Evolutionary conservation across 164 flowering plant species (phyloP), one percentile per base, ranked within the genome.

Genomic region (Litsea cubeba): DNA sequence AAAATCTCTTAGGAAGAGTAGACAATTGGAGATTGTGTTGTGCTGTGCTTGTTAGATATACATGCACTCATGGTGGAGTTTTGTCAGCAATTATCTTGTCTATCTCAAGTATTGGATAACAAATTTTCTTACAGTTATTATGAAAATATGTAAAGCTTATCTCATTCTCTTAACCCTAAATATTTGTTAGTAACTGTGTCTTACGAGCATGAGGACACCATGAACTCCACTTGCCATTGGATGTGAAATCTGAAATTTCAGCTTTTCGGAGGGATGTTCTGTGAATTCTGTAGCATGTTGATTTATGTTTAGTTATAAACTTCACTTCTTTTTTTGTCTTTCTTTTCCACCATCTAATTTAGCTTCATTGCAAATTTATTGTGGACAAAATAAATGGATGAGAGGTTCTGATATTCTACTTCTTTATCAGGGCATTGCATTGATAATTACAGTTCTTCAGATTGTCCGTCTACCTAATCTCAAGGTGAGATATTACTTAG

Each of bases 391-490:
- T 15, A 65, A 30, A 65, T 30, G 20, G 30, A 30, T 65, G 69
- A 23, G 50, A 24, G 72, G 35, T 50, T 14, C 72, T 70, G 25
- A 70, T 50, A 25, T 50, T 76, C 76, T 74, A 40, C 71, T 72
- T 51, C 68, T 78, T 68, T 24, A 63, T 68, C 87, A 95, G 99
- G 99, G 99, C 22, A 93, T 95, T 79, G 89, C 96, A 2, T 71
- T 95, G 83, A 92, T 95, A 73, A 81, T 91, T 72, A 95, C 99
- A 14, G 99, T 93, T 79, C 96, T 95, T 76, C 99, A 95, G 83
- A 90, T 95, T 73, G 93, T 93, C 70, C 97, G 92, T 5, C 79
- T 95, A 32, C 99, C 99, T 67, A 95, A 95, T 85, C 92, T 95
- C 79, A 95, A 95, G 99, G 99, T 93, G 57, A 84, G 65, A 60